Evolutionary conservation across 345 rosid genomes (phyloP).

Genomic region (Luvunga scandens): DNA sequence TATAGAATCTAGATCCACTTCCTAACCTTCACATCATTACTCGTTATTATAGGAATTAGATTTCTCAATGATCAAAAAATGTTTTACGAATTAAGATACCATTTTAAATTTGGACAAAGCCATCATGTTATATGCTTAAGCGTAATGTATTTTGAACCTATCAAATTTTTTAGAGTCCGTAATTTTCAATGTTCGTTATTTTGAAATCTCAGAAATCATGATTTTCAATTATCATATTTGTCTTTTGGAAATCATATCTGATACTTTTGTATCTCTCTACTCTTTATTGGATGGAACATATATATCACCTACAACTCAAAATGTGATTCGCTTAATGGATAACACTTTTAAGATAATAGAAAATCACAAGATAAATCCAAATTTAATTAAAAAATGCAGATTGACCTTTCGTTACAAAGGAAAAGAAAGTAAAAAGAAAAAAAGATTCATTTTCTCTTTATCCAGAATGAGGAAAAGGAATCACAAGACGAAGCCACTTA

Average conservation of each 20-base stretch:
- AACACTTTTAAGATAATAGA: neutral
- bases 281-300: neutral
- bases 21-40: too few species aligned
- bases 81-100: too few species aligned
- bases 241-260: too few species aligned
- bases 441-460: conserved; percentile 6
- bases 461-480: conserved; percentile 12
- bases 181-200: neutral
- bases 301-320: neutral
- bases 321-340: neutral
- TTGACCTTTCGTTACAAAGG: neutral
- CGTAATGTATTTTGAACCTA: too few species aligned
- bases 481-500: conserved; percentile 8
- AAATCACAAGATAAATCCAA: neutral
- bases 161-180: too few species aligned
- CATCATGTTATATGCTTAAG: too few species aligned
- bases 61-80: too few species aligned
- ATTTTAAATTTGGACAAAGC: too few species aligned
- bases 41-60: too few species aligned
- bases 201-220: neutral
- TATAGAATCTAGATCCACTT: too few species aligned
- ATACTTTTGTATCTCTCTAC: too few species aligned
- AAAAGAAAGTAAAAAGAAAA: neutral
- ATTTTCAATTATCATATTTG: too few species aligned
- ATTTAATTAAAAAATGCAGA: neutral